Percentiles rank a stretch among this genome's conserved stretches.
Evolutionary conservation across 164 flowering plant genomes (phyloP).

Genomic region (Macadamia tetraphylla): DNA sequence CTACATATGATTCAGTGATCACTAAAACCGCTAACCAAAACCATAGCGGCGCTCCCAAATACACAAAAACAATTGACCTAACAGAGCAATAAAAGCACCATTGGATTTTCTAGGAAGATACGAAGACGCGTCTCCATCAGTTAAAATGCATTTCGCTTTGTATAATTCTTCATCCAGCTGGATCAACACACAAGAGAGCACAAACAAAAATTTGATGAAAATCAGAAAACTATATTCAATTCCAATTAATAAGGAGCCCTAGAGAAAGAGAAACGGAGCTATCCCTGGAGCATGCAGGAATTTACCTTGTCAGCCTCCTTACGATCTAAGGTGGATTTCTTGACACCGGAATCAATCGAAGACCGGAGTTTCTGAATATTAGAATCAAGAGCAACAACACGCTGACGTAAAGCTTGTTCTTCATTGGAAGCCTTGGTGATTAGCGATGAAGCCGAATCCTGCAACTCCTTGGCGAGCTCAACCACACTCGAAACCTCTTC

Average conservation of each 20-base stretch:
- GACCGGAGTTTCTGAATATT: slow-evolving; percentile 39
- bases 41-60: neutral
- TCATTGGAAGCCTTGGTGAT: slow-evolving; percentile 41
- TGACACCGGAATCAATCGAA: slow-evolving; percentile 23
- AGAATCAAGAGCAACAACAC: slow-evolving; percentile 51
- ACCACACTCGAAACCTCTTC: slow-evolving; percentile 46
- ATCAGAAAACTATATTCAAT: too few relatives aligned
- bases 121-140: slow-evolving; percentile 41
- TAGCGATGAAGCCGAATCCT: slow-evolving; percentile 55
- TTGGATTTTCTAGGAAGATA: slow-evolving; percentile 45
- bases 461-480: slow-evolving; percentile 71
- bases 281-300: neutral
- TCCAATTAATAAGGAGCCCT: neutral
- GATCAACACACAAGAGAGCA: neutral
- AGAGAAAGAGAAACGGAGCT: neutral
- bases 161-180: slow-evolving; percentile 40
- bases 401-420: slow-evolving; percentile 58
- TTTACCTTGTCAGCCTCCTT: slow-evolving; percentile 48
- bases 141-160: slow-evolving; percentile 31
- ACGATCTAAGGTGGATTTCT: slow-evolving; percentile 28
- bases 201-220: neutral
- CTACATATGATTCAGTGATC: slow-evolving; percentile 23
- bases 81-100: slow-evolving; percentile 22
- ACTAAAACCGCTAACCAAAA: neutral
- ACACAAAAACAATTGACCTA: neutral